Percentiles rank a stretch among this genome's conserved stretches.
These are phyloP conservation scores for Euphorbia schlechtendalii DNA, from an alignment of 441 rosid genomes.

Conservation along the genomic window DNA sequence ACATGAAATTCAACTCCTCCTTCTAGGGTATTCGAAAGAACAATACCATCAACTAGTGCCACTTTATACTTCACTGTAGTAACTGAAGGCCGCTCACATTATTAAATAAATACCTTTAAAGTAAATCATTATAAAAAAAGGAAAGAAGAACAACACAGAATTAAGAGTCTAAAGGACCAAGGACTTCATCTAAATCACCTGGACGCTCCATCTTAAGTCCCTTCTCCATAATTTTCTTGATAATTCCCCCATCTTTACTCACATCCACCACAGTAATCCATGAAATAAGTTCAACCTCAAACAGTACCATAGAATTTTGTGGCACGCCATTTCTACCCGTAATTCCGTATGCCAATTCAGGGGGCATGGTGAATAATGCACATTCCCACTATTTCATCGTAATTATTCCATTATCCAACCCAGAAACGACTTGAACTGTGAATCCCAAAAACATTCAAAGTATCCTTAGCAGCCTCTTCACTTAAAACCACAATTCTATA, in stretches of 20 bases:
- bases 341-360: constrained; percentile 40
- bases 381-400: constrained; percentile 53
- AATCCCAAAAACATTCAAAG: constrained; percentile 7
- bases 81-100: neutral
- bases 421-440: constrained; percentile 38
- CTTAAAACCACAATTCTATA: too few relatives aligned
- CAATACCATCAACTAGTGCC: constrained; percentile 34
- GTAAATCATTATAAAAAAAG: constrained; percentile 7
- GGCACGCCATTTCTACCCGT: constrained; percentile 36
- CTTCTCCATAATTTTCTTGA: constrained; percentile 45
- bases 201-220: constrained; percentile 39
- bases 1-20: constrained; percentile 49
- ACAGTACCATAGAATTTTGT: constrained; percentile 34
- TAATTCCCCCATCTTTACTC: constrained; percentile 48
- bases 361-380: constrained; percentile 48
- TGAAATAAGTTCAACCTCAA: constrained; percentile 46
- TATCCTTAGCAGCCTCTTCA: too few relatives aligned
- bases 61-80: constrained; percentile 49
- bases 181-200: constrained; percentile 57
- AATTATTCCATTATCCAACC: constrained; percentile 44
- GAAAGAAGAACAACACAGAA: constrained; percentile 13
- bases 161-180: constrained; percentile 29
- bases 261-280: constrained; percentile 54
- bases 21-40: constrained; percentile 36
- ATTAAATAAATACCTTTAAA: neutral